phyloP scores from a whole-genome alignment of 495 filamentous ascomycete species.

The Neurospora sp. region DNA sequence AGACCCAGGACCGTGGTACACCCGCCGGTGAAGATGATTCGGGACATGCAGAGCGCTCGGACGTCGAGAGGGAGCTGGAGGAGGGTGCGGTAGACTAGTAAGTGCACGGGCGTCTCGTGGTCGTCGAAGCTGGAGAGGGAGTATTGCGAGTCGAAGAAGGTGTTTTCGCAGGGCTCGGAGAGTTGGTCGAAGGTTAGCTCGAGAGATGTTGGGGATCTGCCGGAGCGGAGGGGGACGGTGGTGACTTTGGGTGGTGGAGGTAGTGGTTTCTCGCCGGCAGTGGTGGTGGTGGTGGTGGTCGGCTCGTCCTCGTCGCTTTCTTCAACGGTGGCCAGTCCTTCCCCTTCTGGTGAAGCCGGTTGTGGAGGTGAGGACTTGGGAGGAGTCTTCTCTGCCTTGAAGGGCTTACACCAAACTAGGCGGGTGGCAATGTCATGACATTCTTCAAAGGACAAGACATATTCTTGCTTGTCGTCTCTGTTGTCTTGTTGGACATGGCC shows the following conservation, averaged over 20 bases:
- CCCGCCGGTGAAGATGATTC: slow-evolving; percentile 80
- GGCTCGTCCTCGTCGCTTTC: slow-evolving; percentile 39
- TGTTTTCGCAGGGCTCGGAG: slow-evolving; percentile 61
- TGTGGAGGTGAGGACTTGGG: slow-evolving; percentile 1
- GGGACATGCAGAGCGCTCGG: slow-evolving; percentile 75
- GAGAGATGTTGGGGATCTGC: slow-evolving; percentile 37
- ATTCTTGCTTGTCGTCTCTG: slow-evolving; percentile 5
- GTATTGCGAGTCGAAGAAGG: slow-evolving; percentile 51
- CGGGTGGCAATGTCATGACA: slow-evolving; percentile 67
- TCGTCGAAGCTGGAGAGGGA: slow-evolving; percentile 57
- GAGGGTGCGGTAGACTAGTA: slow-evolving; percentile 66
- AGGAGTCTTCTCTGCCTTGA: not conserved
- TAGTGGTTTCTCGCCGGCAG: slow-evolving; percentile 22
- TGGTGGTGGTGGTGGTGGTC: not conserved
- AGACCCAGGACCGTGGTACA: slow-evolving; percentile 71
- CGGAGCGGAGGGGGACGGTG: slow-evolving; percentile 39
- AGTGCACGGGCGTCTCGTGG: slow-evolving; percentile 65
- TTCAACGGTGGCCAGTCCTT: slow-evolving; percentile 34
- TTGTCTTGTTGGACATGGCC: slow-evolving; percentile 4
- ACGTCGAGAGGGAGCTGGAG: slow-evolving; percentile 69
- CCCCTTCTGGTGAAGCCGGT: slow-evolving; percentile 3
- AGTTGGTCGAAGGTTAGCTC: slow-evolving; percentile 57
- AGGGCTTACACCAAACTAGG: slow-evolving; percentile 62
- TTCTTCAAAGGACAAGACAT: slow-evolving; percentile 53
- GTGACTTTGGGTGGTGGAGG: slow-evolving; percentile 8